Evolutionary conservation across 768 basidiomycete genomes (phyloP), one percentile per base, ranked within the genome.

Genomic region (Suillus subluteus): DNA sequence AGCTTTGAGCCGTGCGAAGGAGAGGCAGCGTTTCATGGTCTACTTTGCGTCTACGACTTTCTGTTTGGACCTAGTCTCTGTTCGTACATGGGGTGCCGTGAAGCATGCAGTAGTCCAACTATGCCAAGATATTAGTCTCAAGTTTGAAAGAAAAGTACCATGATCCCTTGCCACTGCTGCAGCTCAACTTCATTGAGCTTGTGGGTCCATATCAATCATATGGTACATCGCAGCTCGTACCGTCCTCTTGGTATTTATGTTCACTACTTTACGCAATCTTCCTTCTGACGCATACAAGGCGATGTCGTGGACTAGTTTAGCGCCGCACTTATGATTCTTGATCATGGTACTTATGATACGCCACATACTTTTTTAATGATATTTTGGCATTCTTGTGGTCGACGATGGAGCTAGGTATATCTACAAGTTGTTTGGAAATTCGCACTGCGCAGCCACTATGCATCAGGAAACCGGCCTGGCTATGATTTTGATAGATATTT

Each of bases 191-290:
- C 26, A 15, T 30, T 16, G 16, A 32, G 52, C 32, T 13, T 50
- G 15, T 23, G 40, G 35, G 12, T 3, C 16, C 18, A 44, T 8
- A 1, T 2, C 35, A 37, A 37, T 26, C 26, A 26, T 26, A 26
- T 26, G 26, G 26, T 26, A 26, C 26, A 26, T 26, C 35, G 3
- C 18, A 26, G 21, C 16, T 18, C 59, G 59, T 41, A 6, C 1
- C 6, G 41, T 41, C 12, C 32, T 41, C 3, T 18, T 46, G 61
- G 15, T 62, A 11, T 26, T 43, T 18, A 43, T 62, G 61, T 2
- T n/a, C 21, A 46, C 32, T 13, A 62, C 61, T 26, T 62, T 48
- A 48, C 40, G 61, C 32, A 35, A 48, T 30, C 32, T 62, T 41
- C 61, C 61, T n/a, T 46, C 32, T 46, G 35, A n/a, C 21, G 55